Base-by-base conservation (phyloP, 176 grass and related monocot species). In the Calamus simplicifolius region DNA sequence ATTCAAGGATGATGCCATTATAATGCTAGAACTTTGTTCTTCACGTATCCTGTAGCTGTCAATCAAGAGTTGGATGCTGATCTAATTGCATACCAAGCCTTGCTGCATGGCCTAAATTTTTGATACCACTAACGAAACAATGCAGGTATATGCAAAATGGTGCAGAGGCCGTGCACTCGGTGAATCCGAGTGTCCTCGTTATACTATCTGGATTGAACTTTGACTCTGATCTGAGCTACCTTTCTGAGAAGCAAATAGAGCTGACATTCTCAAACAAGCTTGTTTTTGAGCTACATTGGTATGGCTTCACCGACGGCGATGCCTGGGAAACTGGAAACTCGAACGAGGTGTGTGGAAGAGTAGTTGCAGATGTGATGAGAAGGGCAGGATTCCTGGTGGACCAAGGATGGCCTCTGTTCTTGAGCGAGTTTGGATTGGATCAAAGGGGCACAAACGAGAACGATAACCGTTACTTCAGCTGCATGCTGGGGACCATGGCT, bases 281-380 rank as follows among this genome's bases (percentile, higher is more conserved):
- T 18, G 83, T 82, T 3, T 96, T 90, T 77, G 92, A 96, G 73
- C 59, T 96, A 64, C 92, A 96, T 74, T 96, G 92, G 92, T 96
- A 96, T 78, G 62, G 74, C 69, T 96, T 96, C 86, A 85, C 83
- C 56, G 67, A 96, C 77, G 51, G 65, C 2, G 43, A 66, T 38
- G 80, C 79, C 2, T 96, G 92, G 92, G 12, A 49, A 18, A 16
- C 68, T 5, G 62, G 81, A 1, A 90, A 88, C 72, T 49, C 87
- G 57, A 96, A 96, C 73, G 52, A 88, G 30, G 92, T 73, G 73
- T 90, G 92, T 73, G 92, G 82, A 16, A 73, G 81, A n/a, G 18
- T 81, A 16, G 52, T 64, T 3, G 54, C 49, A 16, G 25, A 61
- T 66, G 78, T 88, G n/a, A 17, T 63, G 64, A 63, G 50, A 25